Percentiles rank a stretch among this genome's conserved stretches.
Evolutionary conservation across 2,329 filamentous ascomycete genomes (phyloP).

Genomic region (Beauveria sp.): DNA sequence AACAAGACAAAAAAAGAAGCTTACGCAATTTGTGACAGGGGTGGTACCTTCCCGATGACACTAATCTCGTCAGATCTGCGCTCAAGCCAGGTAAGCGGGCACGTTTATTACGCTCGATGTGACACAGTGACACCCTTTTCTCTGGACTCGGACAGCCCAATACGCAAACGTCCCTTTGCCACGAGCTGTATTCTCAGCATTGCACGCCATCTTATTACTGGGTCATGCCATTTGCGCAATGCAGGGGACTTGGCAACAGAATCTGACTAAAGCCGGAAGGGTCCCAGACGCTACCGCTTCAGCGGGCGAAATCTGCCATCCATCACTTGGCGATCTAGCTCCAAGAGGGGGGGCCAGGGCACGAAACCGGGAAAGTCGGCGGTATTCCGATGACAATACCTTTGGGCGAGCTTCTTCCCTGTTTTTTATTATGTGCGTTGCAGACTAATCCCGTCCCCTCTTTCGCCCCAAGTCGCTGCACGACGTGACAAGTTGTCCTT

Average conservation of each 20-base stretch:
- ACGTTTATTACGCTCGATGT: neutral
- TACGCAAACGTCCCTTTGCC: neutral
- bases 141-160: neutral
- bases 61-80: conserved; percentile 10
- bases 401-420: too few species aligned
- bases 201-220: neutral
- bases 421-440: too few species aligned
- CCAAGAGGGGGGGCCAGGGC: neutral
- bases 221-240: neutral
- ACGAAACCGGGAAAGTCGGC: neutral
- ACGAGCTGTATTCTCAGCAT: neutral
- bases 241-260: neutral
- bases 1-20: conserved; percentile 4
- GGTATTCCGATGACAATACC: too few species aligned
- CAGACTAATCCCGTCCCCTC: too few species aligned
- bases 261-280: neutral
- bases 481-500: too few species aligned
- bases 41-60: neutral
- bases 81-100: conserved; percentile 7
- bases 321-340: conserved; percentile 5
- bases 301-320: conserved; percentile 2
- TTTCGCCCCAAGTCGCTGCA: too few species aligned
- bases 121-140: neutral
- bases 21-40: conserved; percentile 6
- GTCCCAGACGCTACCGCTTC: neutral